Evolutionary conservation across 2,329 filamentous ascomycete genomes (phyloP), one percentile per base, ranked within the genome.

Genomic region (Torrubiellomyces zombiae): DNA sequence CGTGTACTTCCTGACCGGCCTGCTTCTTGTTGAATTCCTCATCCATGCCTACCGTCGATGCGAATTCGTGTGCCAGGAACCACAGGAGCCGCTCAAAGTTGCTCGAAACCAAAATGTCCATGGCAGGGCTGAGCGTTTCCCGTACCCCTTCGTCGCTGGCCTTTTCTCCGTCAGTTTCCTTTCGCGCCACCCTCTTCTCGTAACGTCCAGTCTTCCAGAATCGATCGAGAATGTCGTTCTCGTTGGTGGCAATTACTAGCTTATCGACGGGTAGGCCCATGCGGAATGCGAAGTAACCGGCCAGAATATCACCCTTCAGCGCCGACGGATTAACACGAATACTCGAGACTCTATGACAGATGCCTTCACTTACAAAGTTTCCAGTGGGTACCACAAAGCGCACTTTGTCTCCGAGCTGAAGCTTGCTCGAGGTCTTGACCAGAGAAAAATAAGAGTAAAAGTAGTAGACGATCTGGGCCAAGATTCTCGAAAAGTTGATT

Each of bases 401-500:
- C 19, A 89, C 64, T 43, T 69, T 71, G 38, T 79, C 68, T 37
- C 65, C 68, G 14, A 75, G 42, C 29, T 70, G 64, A 49, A 77
- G 76, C 10, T 56, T 51, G 0, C 64, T 44, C 4, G 68, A 67
- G 25, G 63, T 58, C 45, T 61, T 67, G 32, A 61, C 63, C 17
- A 98, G 71, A 9, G 74, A 59, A 55, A 94, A 93, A 63, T 95
- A 95, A 9, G 89, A 74, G 52, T 89, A 65, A 60, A 94, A 92
- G 63, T 93, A 98, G 65, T 93, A 95, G 32, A 81, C 82, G 35
- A 92, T 94, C 57, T 98, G 89, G 9, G 89, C 86, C 18, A 98
- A 67, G 38, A 98, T 95, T 39, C 89, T 68, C 2, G 85, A 79
- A 68, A 77, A 94, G 58, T 95, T 95, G 57, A 95, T 95, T 22